Conservation (phyloP, 805 yeast genomes). For the Teunomyces tritomae region DNA sequence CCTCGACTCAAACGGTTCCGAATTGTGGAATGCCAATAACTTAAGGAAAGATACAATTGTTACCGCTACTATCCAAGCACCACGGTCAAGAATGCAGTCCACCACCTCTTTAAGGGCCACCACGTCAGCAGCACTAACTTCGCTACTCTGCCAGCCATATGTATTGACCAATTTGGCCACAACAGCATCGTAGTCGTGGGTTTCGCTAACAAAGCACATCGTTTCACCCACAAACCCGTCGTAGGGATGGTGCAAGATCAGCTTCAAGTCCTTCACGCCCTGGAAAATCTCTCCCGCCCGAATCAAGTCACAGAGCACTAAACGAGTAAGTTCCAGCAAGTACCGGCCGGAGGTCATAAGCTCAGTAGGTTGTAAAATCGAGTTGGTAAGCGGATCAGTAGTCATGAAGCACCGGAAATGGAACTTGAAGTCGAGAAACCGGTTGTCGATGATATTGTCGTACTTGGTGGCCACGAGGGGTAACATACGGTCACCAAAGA, state of each 20-base stretch:
- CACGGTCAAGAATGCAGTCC: slow-evolving; percentile 40
- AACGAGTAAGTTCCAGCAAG: slow-evolving; percentile 51
- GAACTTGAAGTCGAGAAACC: slow-evolving; percentile 19
- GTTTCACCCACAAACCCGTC: slow-evolving; percentile 41
- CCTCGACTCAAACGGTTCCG: slow-evolving; percentile 10
- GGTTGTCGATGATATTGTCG: slow-evolving; percentile 38
- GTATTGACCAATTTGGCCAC: slow-evolving; percentile 16
- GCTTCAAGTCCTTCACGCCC: slow-evolving; percentile 7
- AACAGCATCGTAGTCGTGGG: slow-evolving; percentile 16
- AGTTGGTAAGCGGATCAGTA: slow-evolving; percentile 19
- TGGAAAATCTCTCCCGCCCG: slow-evolving; percentile 27
- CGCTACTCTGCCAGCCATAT: slow-evolving; percentile 19
- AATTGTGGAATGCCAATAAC: slow-evolving; percentile 22
- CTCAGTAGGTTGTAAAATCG: slow-evolving; percentile 56
- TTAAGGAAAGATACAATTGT: slow-evolving; percentile 38
- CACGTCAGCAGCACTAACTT: slow-evolving; percentile 26
- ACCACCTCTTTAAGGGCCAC: slow-evolving; percentile 28
- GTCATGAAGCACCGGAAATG: slow-evolving; percentile 31
- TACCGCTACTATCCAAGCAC: slow-evolving; percentile 42
- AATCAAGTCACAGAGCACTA: slow-evolving; percentile 37
- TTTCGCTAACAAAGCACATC: slow-evolving; percentile 39
- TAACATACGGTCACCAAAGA: slow-evolving; percentile 45
- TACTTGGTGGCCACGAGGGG: slow-evolving; percentile 32
- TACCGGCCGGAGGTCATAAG: slow-evolving; percentile 55
- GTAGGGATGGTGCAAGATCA: slow-evolving; percentile 16